Evolutionary conservation across 2,329 filamentous ascomycete species (phyloP).

Genomic region (Xylaria sp.): DNA sequence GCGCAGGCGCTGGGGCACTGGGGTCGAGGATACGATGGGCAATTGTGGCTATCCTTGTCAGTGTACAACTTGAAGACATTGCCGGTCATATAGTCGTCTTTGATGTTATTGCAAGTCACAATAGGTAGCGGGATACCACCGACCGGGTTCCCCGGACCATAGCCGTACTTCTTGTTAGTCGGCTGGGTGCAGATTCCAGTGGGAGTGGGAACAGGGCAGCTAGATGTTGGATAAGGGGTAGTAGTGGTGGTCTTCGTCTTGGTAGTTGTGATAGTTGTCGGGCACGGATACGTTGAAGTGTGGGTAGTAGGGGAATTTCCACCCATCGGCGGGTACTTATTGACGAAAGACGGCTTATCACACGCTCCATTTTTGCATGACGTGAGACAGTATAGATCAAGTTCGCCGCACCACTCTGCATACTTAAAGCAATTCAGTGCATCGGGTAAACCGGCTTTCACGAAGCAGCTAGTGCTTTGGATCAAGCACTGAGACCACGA

Average conservation of each 20-base stretch:
- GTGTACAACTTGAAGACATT: constrained; percentile 66
- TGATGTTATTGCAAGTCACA: constrained; percentile 65
- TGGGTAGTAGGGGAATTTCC: constrained; percentile 51
- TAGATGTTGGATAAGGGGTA: constrained; percentile 44
- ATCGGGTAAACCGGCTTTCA: constrained; percentile 62
- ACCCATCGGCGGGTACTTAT: constrained; percentile 55
- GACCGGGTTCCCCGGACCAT: constrained; percentile 71
- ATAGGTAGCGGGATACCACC: constrained; percentile 64
- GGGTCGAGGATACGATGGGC: constrained; percentile 57
- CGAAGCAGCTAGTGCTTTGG: constrained; percentile 63
- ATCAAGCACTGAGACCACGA: constrained; percentile 59
- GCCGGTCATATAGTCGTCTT: constrained; percentile 52
- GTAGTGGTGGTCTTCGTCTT: constrained; percentile 48
- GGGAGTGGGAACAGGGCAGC: constrained; percentile 57
- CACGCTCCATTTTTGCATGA: constrained; percentile 51
- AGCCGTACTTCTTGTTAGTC: constrained; percentile 69
- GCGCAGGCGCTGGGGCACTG: constrained; percentile 57
- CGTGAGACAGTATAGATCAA: constrained; percentile 58
- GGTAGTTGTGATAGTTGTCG: constrained; percentile 46
- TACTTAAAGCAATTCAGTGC: constrained; percentile 63
- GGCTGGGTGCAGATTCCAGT: constrained; percentile 66
- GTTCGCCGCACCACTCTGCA: constrained; percentile 60
- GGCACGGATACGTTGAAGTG: constrained; percentile 52
- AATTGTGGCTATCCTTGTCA: constrained; percentile 55
- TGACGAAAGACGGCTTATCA: constrained; percentile 57